A percentile compares a stretch with the other conserved stretches of the same genome.
Conservation (phyloP, 495 filamentous ascomycete genomes). For the Pyrenula massariospora region DNA sequence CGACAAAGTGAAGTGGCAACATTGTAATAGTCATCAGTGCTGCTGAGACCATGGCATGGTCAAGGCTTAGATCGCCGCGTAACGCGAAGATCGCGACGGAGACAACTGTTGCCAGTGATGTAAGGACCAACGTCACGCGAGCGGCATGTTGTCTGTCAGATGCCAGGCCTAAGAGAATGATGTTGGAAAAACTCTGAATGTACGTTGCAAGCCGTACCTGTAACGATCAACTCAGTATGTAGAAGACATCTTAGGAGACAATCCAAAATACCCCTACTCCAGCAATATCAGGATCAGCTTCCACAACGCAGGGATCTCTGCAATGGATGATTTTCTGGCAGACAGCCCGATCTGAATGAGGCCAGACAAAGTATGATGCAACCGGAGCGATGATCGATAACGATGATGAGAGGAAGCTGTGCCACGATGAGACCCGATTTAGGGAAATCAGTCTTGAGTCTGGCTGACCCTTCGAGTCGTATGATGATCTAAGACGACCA, state of each 20-base stretch:
- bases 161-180: not conserved
- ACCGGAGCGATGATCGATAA: not conserved
- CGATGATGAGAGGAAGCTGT: not conserved
- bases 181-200: not conserved
- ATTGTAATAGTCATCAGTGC: not conserved
- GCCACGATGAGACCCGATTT: not conserved
- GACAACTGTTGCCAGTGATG: not conserved
- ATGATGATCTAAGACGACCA: not conserved
- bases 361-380: not conserved
- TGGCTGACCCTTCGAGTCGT: not conserved
- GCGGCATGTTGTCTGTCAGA: not conserved
- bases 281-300: not conserved
- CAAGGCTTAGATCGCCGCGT: not conserved
- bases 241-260: not conserved
- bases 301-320: not conserved
- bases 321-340: not conserved
- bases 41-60: not conserved
- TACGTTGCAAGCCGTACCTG: not conserved
- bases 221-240: not conserved
- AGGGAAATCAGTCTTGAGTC: not conserved
- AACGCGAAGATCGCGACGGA: not conserved
- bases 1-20: not conserved
- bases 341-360: not conserved
- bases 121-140: not conserved
- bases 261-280: not conserved